Evolutionary conservation across 345 rosid species (phyloP).

Genomic region (Eucalyptus virginea): DNA sequence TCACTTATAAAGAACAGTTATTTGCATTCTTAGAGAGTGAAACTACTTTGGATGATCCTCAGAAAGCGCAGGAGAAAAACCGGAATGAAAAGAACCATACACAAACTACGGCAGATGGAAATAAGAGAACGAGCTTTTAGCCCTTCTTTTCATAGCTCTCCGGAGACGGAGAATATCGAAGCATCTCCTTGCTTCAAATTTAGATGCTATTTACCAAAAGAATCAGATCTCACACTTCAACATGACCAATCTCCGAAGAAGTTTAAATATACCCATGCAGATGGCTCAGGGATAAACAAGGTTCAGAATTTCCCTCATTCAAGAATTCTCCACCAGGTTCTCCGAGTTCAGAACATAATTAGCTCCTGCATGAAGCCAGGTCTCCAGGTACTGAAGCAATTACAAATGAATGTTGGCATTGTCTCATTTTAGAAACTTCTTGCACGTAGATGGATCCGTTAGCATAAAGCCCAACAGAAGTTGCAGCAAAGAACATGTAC

Average conservation of each 20-base stretch:
- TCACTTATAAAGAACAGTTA: background rate
- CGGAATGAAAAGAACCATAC: background rate
- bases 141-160: background rate
- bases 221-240: background rate
- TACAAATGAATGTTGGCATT: background rate
- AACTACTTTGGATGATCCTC: background rate
- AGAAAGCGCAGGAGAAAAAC: background rate
- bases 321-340: background rate
- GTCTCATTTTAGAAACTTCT: background rate
- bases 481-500: background rate
- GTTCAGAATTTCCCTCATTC: background rate
- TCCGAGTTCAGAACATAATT: background rate
- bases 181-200: background rate
- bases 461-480: background rate
- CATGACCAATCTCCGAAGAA: background rate
- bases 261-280: background rate
- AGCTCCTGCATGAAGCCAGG: background rate
- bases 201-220: background rate
- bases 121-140: background rate
- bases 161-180: background rate
- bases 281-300: background rate
- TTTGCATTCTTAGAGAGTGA: background rate
- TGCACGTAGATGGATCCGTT: background rate
- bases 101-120: background rate
- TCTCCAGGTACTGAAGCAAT: background rate